Base-by-base conservation (phyloP, 2,329 filamentous ascomycete genomes). In the Penicillium sp. region DNA sequence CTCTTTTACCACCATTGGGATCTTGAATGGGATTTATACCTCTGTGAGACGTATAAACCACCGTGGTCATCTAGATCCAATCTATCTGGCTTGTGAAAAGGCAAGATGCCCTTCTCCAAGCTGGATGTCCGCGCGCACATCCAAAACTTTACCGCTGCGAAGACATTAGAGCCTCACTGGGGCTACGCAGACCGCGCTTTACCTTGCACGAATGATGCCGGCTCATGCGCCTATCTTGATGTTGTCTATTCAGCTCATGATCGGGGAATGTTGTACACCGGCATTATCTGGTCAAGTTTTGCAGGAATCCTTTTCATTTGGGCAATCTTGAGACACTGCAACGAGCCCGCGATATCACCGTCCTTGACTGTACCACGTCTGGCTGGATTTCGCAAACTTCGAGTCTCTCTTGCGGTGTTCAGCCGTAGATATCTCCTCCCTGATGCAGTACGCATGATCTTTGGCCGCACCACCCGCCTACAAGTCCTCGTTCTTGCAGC, bases 401-500 rank as follows among this genome's bases (percentile, higher is more conserved):
- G 46, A 11, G 49, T 57, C 16, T 58, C 65, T 6, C 14, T 61
- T 16, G 58, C 55, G 10, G 75, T 84, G 0, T 71, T 76, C 4
- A 70, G 75, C 14, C 80, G 85, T 19, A 80, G 77, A 33, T 82
- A 84, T 67, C 79, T 92, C 2, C 82, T 92, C 1, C 85, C 86
- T 0, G 88, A 91, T 66, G 81, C 82, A 3, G 74, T 83, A 2
- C 78, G 82, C 19, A 68, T 74, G 22, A 68, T 91, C 55, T 92
- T 93, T 65, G 89, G 89, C 30, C 82, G 85, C 61, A 87, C 87
- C 1, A 90, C 88, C 0, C 82, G 89, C 22, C 79, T 91, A 6
- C 90, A 93, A 70, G 82, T 92, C 3, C 68, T 86, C 25, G 80
- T 90, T 30, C 78, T 92, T 2, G 72, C 81, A 0, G 74, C 85